Base-by-base conservation (phyloP, 805 yeast species). In the Teunomyces gatunensis region DNA sequence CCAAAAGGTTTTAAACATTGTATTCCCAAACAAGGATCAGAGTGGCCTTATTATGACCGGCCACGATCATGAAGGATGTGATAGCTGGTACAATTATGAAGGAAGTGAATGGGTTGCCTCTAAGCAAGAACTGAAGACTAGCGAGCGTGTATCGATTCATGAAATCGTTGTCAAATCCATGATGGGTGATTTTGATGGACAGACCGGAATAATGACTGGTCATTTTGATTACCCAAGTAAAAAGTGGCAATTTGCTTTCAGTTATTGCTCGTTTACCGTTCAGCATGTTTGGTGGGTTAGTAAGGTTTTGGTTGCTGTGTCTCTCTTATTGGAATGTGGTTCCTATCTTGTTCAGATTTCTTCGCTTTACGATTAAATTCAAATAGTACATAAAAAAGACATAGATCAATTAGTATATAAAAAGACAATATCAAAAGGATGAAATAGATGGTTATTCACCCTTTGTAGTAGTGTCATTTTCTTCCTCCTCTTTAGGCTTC, bases 241-340 rank as follows among this genome's bases (percentile, higher is more conserved):
- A 1, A 56, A 59, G 15, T 86, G 95, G 92, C 77, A 76, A 13
- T 91, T 87, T 71, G 68, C 76, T 23, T 92, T 81, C 68, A 65
- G 78, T 5, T 71, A 85, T 50, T 94, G 99, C 68, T 84, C 90
- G 12, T 92, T 92, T 64, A 77, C 79, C 1, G 80, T 89, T 9
- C 97, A 91, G 68, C 97, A 91, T 63, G 81, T 87, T 45, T 94
- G 99, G 99, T 94, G 99, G 99, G 87, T 79, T 6, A 77, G 96
- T 2, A 84, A 87, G 58, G 76, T 84, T 1, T 45, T 61, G 17
- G 44, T 64, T 6, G 52, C 64, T n/a, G 56, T 78, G 27, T 51
- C 69, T 12, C 48, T 71, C 15, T 54, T 72, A 12, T 37, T 37
- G 29, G 40, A 37, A 13, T 6, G 27, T 21, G 40, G 12, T 9